These are phyloP conservation scores for Nakataea oryzae DNA, from an alignment of 2,329 filamentous ascomycete species.

Conservation along the genomic window DNA sequence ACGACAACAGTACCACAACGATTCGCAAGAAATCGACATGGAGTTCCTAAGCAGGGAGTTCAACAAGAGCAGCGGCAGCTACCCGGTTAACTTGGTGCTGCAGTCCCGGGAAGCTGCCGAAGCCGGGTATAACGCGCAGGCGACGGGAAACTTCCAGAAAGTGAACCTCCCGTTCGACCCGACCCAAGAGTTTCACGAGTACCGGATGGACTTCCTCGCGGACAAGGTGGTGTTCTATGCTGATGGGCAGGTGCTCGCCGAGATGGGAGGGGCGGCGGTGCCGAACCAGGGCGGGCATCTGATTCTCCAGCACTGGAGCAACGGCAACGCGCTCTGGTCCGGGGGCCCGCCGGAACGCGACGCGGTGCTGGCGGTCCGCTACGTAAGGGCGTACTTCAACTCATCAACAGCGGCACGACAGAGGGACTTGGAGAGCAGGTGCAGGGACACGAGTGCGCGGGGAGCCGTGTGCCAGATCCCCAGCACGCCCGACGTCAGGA, in stretches of 20 bases:
- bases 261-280: conserved; percentile 44
- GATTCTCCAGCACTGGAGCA: conserved; percentile 69
- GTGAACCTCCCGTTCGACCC: conserved; percentile 57
- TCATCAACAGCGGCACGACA: conserved; percentile 37
- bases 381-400: conserved; percentile 75
- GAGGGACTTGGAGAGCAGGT: conserved; percentile 28
- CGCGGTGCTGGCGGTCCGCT: conserved; percentile 52
- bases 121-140: conserved; percentile 51
- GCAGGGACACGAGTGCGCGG: conserved; percentile 22
- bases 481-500: conserved; percentile 20
- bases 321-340: conserved; percentile 62
- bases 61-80: conserved; percentile 34
- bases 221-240: conserved; percentile 57
- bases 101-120: conserved; percentile 52
- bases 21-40: conserved; percentile 73
- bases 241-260: conserved; percentile 46
- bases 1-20: conserved; percentile 55
- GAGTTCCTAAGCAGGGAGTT: conserved; percentile 66
- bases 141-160: conserved; percentile 46
- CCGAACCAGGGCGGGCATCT: conserved; percentile 54
- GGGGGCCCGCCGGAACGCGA: conserved; percentile 56
- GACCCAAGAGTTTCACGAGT: conserved; percentile 59
- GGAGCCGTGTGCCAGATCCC: conserved; percentile 40
- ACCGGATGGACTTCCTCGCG: conserved; percentile 65
- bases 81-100: conserved; percentile 63